Evolutionary conservation across 805 yeast species (phyloP).

Genomic region (Yarrowia sp.): DNA sequence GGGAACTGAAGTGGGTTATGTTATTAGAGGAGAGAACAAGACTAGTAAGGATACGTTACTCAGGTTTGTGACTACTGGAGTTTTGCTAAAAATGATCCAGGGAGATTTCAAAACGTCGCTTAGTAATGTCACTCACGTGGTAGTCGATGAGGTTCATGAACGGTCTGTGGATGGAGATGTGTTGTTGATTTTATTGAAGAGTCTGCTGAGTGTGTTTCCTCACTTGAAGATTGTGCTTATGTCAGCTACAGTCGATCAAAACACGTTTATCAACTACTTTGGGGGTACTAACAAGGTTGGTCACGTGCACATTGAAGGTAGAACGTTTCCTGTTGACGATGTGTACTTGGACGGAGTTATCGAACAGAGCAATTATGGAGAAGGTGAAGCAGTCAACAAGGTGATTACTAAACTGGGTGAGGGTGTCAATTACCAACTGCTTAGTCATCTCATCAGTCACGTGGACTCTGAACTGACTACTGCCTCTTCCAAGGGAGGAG

Average conservation of each 20-base stretch:
- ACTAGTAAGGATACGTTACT: slow-evolving; percentile 60
- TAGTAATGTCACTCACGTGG: slow-evolving; percentile 58
- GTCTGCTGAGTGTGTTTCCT: slow-evolving; percentile 47
- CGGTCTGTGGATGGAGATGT: slow-evolving; percentile 89
- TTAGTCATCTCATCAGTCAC: slow-evolving; percentile 53
- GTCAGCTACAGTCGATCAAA: slow-evolving; percentile 89
- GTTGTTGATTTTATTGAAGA: slow-evolving; percentile 70
- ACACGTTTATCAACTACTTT: slow-evolving; percentile 67
- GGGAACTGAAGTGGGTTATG: slow-evolving; percentile 82
- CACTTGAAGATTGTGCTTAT: slow-evolving; percentile 71
- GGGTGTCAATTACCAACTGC: slow-evolving; percentile 67
- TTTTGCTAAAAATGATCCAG: slow-evolving; percentile 80
- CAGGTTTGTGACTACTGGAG: slow-evolving; percentile 92
- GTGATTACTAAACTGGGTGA: slow-evolving; percentile 36
- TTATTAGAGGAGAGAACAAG: slow-evolving; percentile 85
- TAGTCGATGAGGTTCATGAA: slow-evolving; percentile 96
- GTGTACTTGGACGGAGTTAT: slow-evolving; percentile 68
- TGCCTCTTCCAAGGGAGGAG: slow-evolving; percentile 60
- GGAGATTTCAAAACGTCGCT: slow-evolving; percentile 42
- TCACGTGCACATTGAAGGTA: slow-evolving; percentile 82
- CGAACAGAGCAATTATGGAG: slow-evolving; percentile 30
- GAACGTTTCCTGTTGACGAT: slow-evolving; percentile 89
- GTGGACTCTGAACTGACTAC: slow-evolving; percentile 58
- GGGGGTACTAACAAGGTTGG: slow-evolving; percentile 43
- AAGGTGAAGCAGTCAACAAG: slow-evolving; percentile 36